These are phyloP conservation scores for Pinus tabuliformis DNA, from an alignment of 75 land plant genomes.

Conservation along the genomic window DNA sequence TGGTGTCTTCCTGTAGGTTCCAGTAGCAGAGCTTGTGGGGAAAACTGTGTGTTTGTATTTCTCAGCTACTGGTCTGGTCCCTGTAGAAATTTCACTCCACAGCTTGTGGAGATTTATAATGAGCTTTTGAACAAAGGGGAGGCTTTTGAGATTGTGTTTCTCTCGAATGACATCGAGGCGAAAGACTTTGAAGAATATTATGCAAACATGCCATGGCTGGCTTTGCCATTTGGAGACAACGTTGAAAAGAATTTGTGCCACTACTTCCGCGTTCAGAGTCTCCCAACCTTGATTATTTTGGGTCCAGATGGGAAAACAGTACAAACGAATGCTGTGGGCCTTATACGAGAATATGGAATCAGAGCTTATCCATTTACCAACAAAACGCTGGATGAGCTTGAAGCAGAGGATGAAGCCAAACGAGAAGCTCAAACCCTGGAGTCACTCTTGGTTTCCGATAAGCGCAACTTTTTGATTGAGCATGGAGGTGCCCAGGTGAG, in stretches of 20 bases:
- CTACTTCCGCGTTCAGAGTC: constrained; percentile 20
- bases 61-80: constrained; percentile 48
- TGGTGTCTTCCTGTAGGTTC: constrained; percentile 14
- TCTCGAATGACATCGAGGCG: constrained; percentile 24
- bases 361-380: constrained; percentile 27
- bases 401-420: constrained; percentile 19
- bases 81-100: constrained; percentile 29
- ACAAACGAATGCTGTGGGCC: constrained; percentile 4
- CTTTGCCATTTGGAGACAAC: constrained; percentile 20
- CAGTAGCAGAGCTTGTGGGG: constrained; percentile 28
- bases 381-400: constrained; percentile 10
- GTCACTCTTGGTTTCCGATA: constrained; percentile 19
- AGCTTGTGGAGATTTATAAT: constrained; percentile 24
- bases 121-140: constrained; percentile 20
- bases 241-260: constrained; percentile 12
- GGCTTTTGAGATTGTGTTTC: constrained; percentile 30
- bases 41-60: constrained; percentile 56
- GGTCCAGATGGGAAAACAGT: constrained; percentile 36
- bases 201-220: constrained; percentile 31
- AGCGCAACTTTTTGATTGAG: constrained; percentile 11
- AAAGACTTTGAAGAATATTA: constrained; percentile 15
- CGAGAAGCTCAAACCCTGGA: constrained; percentile 18
- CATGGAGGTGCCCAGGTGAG: constrained; percentile 12
- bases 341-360: constrained; percentile 14
- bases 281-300: constrained; percentile 21